Base-by-base conservation (phyloP, 2,329 filamentous ascomycete species). In the Cladophialophora yegresii region DNA sequence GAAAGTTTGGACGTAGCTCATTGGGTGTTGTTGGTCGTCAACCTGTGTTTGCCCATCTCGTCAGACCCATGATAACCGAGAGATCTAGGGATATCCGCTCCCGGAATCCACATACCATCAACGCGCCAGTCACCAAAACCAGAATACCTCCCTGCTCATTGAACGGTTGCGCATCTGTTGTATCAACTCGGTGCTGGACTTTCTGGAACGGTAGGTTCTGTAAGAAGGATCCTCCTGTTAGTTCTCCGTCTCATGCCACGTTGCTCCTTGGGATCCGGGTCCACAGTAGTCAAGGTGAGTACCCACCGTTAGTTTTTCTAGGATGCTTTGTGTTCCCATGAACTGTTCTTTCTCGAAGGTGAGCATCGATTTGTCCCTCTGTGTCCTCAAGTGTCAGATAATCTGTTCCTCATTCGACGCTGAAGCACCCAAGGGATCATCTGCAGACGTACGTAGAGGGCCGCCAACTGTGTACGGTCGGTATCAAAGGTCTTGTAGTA, bases 1-100 rank as follows among this genome's bases (percentile, higher is more conserved):
- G 85, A 98, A 98, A 62, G 85, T 81, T 81, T 98, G 93, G 62
- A 88, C 88, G 81, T 93, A 99, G 84, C 86, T 92, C 89, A 97
- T 95, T 51, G 92, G 91, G 74, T 87, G 87, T 77, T 90, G 83
- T 79, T 92, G 87, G 71, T 93, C 92, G 70, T 96, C 92, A 72
- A 96, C 88, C 92, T 96, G 28, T 12, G 8, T 23, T 16, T 49
- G 0, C 51, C 22, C 51, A 54, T 54, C 22, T n/a, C 51, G 51
- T 54, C 51, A 54, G 51, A 33, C 28, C 20, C 16, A 9, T 20
- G 47, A 50, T 16, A n/a, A 13, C n/a, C 6, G 28, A 28, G 1
- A 30, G 13, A 6, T 4, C 51, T 23, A 30, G 12, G 23, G 23
- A 20, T 54, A 5, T 32, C 13, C 20, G 28, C 16, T 9, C 26